Base-by-base conservation (phyloP, 495 filamentous ascomycete species). In the Polyplosphaeria fusca region DNA sequence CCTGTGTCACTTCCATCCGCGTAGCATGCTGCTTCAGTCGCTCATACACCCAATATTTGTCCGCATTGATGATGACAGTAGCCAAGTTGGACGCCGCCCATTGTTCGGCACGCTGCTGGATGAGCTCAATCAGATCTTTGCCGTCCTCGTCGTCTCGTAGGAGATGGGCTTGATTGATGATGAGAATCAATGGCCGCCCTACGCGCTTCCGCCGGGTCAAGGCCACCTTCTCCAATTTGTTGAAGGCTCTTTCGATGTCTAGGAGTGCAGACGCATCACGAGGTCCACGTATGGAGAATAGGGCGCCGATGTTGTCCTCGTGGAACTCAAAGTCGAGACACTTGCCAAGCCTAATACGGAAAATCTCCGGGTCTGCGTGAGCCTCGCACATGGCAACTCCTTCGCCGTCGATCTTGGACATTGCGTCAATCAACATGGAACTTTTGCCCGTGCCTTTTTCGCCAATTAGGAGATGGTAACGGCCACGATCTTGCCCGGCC, bases 41-140 rank as follows among this genome's bases (percentile, higher is more conserved):
- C 69, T 98, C 93, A 64, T 96, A 97, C 0, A 97, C 86, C 93
- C 93, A 98, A 69, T 96, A 98, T 64, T 96, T 92, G 64, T 98
- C 93, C 52, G 82, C 88, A 69, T 95, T 96, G 63, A 97, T 84
- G 5, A 98, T 82, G 55, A 95, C 84, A 0, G 92, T 96, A 13
- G 91, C 85, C 1, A 98, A 77, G 56, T 88, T 89, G 30, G 84
- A 82, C 4, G 91, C 91, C 2, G 93, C 92, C 93, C 93, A 98
- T 63, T 88, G 84, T 69, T 98, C 94, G 0, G 93, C 93, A 23
- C 91, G 82, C 70, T 98, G 93, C 69, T 98, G 93, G 18, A 98
- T 84, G 44, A 97, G 82, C 70, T 98, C 93, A 4, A 98, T 81
- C 18, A 98, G 76, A 70, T 96, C 89, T 47, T 84, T 86, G 37